A percentile compares a stretch with the other conserved stretches of the same genome.
Conservation (phyloP, 129 eudicot genomes). For the Mikania micrantha region DNA sequence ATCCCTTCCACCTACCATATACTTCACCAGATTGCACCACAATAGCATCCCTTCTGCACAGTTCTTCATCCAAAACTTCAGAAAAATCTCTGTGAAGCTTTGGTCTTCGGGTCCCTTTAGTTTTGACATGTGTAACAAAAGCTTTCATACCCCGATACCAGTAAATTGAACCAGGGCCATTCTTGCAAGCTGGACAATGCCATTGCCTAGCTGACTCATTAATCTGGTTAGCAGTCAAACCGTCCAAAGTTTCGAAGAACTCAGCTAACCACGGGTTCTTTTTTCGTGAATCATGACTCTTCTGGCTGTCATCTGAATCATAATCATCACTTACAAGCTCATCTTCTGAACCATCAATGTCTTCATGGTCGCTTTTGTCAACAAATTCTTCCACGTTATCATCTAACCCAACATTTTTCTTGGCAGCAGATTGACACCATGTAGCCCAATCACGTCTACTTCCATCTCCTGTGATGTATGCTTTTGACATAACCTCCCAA, state of each 20-base stretch:
- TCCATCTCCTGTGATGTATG: slow-evolving; percentile 37
- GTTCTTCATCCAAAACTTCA: slow-evolving; percentile 69
- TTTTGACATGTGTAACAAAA: slow-evolving; percentile 61
- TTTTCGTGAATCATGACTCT: slow-evolving; percentile 60
- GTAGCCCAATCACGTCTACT: slow-evolving; percentile 23
- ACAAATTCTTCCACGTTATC: background rate
- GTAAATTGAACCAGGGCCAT: slow-evolving; percentile 85
- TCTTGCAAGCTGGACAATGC: slow-evolving; percentile 94
- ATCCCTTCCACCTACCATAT: slow-evolving; percentile 68
- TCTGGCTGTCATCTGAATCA: slow-evolving; percentile 70
- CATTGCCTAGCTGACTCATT: slow-evolving; percentile 71
- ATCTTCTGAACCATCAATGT: slow-evolving; percentile 47
- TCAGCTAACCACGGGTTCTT: slow-evolving; percentile 48
- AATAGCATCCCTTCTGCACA: slow-evolving; percentile 50
- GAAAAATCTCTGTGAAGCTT: slow-evolving; percentile 70
- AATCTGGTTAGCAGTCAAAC: slow-evolving; percentile 44
- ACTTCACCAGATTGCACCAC: slow-evolving; percentile 55
- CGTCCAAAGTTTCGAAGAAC: slow-evolving; percentile 46
- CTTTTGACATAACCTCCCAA: slow-evolving; percentile 49
- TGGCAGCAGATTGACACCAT: slow-evolving; percentile 16
- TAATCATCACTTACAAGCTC: slow-evolving; percentile 54
- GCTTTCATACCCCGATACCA: slow-evolving; percentile 88
- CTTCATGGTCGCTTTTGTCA: slow-evolving; percentile 26
- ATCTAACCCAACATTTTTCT: background rate
- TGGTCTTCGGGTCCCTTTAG: slow-evolving; percentile 68